Evolutionary conservation across 441 rosid species (phyloP).

Genomic region (Capsella rubella): DNA sequence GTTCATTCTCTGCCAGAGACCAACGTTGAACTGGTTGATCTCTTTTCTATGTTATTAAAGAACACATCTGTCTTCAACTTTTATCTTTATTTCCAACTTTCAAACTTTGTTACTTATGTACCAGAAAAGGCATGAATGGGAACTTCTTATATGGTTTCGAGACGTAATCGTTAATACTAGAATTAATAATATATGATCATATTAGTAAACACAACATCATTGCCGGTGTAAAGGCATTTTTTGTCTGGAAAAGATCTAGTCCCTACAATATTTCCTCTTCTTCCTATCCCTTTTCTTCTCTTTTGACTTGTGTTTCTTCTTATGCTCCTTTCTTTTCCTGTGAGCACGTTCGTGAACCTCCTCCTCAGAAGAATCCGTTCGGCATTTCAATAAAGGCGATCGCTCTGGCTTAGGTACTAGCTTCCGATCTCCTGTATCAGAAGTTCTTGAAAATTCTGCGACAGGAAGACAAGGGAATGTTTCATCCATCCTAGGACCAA

Average conservation of each 20-base stretch:
- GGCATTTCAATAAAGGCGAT: conserved; percentile 41
- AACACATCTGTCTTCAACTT: too few relatives aligned
- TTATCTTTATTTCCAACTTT: too few relatives aligned
- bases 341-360: conserved; percentile 34
- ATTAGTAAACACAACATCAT: not conserved
- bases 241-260: conserved; percentile 21
- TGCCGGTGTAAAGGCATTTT: conserved; percentile 1
- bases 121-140: too few relatives aligned
- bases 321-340: conserved; percentile 40
- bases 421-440: conserved; percentile 43
- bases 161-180: not conserved
- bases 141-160: not conserved
- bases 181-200: conserved; percentile 3
- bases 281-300: conserved; percentile 58
- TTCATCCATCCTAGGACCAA: conserved; percentile 96
- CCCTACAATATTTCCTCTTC: conserved; percentile 31
- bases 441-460: conserved; percentile 38
- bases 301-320: conserved; percentile 57
- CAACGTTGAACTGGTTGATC: too few relatives aligned
- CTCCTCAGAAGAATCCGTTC: conserved; percentile 43
- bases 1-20: not conserved
- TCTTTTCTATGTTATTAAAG: too few relatives aligned
- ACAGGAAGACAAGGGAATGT: conserved; percentile 62
- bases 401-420: conserved; percentile 58
- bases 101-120: too few relatives aligned